Evolutionary conservation across 495 filamentous ascomycete species (phyloP), one percentile per base, ranked within the genome.

Genomic region (Podospora appendiculata): DNA sequence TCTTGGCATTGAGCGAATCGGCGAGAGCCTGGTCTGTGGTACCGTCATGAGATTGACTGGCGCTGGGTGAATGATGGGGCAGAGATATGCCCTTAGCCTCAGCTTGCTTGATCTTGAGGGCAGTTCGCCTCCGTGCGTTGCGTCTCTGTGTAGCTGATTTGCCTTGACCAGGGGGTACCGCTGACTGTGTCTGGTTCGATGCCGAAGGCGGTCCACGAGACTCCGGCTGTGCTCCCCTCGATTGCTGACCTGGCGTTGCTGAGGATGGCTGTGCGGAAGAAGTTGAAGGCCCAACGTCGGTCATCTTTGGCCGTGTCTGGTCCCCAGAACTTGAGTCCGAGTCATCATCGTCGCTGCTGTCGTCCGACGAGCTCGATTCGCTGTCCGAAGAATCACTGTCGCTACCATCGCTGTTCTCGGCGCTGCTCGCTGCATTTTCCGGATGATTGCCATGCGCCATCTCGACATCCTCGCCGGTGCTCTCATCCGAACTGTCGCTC

Each of bases 81-180:
- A n/a, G 34, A 12, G 47, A 12, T n/a, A 4, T 18, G 10, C 17
- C 1, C n/a, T 40, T 40, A 0, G 36, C 43, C 1, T 51, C 62
- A 12, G 50, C 45, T 45, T 60, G 69, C 34, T 56, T 64, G 0
- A 59, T 58, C 19, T 56, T 55, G 3, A 51, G 50, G 11, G 63
- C 55, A 7, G 61, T 55, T 52, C 66, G 65, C 41, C 71, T 64
- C 7, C 74, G 65, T 19, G 66, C 67, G 45, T 78, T 78, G 8
- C 74, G 64, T 42, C 60, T 68, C 57, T 67, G 65, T 0, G 74
- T 75, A 0, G 53, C 51, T 2, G 61, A 57, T 34, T 61, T 68
- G 10, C 72, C 74, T 32, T 50, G 64, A 36, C 54, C 70, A 50
- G 52, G 71, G 41, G 47, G 65, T 1, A 66, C 64, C 12, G 49